These are phyloP conservation scores for Tephrocybe sp. DNA, from an alignment of 768 basidiomycete genomes.

Conservation along the genomic window DNA sequence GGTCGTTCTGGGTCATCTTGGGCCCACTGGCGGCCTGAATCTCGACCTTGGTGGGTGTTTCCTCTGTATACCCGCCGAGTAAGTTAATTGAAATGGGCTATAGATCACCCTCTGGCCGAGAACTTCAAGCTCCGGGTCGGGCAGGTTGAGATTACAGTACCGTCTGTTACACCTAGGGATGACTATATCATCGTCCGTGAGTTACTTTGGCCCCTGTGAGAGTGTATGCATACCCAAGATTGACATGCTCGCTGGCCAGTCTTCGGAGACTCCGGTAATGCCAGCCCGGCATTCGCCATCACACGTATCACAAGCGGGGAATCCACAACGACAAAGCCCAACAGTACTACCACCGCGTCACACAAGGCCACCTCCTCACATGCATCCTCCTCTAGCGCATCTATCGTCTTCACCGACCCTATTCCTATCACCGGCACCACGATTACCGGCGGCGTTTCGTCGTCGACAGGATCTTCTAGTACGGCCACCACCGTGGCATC, in stretches of 20 bases:
- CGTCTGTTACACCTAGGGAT: slow-evolving; percentile 38
- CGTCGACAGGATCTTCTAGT: slow-evolving; percentile 8
- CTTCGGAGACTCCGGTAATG: slow-evolving; percentile 68
- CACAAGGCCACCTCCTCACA: background rate
- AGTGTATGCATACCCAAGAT: too few relatives aligned
- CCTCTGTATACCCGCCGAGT: background rate
- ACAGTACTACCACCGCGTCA: background rate
- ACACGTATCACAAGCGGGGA: slow-evolving; percentile 40
- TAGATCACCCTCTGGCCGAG: slow-evolving; percentile 59
- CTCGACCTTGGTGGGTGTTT: slow-evolving; percentile 48
- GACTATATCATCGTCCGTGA: slow-evolving; percentile 66
- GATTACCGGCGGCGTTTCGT: slow-evolving; percentile 26
- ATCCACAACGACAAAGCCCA: slow-evolving; percentile 12
- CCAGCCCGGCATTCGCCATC: slow-evolving; percentile 61
- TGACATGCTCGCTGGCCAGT: slow-evolving; percentile 29
- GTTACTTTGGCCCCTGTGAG: slow-evolving; percentile 30
- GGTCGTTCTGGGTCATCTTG: slow-evolving; percentile 51
- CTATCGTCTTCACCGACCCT: slow-evolving; percentile 26
- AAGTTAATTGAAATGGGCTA: background rate
- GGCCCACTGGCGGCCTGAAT: slow-evolving; percentile 44
- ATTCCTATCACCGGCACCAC: slow-evolving; percentile 31
- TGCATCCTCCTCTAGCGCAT: slow-evolving; percentile 14
- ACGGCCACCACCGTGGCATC: background rate
- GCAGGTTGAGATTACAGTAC: slow-evolving; percentile 50
- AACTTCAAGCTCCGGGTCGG: slow-evolving; percentile 55